Evolutionary conservation across 768 basidiomycete genomes (phyloP).

Genomic region (Kwoniella sp.): DNA sequence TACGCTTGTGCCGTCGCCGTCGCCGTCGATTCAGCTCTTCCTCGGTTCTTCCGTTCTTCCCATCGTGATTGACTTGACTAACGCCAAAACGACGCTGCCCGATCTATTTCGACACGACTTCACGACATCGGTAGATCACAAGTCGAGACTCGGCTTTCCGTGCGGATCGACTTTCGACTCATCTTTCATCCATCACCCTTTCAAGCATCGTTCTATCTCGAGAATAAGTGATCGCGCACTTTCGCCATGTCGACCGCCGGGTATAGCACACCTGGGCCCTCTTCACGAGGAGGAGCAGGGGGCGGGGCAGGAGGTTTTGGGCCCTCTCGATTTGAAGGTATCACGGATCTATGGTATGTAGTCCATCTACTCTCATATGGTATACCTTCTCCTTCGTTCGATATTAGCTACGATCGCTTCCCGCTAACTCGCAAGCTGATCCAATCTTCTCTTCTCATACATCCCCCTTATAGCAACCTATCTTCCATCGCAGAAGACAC

Average conservation of each 20-base stretch:
- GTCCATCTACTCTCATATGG: neutral
- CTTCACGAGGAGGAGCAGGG: conserved; percentile 15
- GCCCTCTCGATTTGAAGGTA: conserved; percentile 38
- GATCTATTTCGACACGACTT: no score
- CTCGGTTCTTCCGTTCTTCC: no score
- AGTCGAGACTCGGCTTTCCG: no score
- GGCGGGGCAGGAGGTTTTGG: neutral
- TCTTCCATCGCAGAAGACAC: conserved; percentile 54
- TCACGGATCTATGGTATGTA: conserved; percentile 44
- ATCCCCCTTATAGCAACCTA: conserved; percentile 23
- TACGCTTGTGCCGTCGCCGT: no score
- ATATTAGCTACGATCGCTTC: neutral
- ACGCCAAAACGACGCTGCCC: no score
- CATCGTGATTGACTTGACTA: no score
- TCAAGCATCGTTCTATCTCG: no score
- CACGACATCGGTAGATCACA: no score
- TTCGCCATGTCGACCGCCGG: neutral
- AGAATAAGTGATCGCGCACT: no score
- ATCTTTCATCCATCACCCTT: no score
- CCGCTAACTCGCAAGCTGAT: neutral
- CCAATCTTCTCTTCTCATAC: conserved; percentile 2
- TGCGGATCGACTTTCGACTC: no score
- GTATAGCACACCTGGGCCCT: neutral
- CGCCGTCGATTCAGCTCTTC: no score
- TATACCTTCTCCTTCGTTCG: neutral